Evolutionary conservation across 139 green algal species (phyloP), one percentile per base, ranked within the genome.

Genomic region (Zygnema circumcarinatum): DNA sequence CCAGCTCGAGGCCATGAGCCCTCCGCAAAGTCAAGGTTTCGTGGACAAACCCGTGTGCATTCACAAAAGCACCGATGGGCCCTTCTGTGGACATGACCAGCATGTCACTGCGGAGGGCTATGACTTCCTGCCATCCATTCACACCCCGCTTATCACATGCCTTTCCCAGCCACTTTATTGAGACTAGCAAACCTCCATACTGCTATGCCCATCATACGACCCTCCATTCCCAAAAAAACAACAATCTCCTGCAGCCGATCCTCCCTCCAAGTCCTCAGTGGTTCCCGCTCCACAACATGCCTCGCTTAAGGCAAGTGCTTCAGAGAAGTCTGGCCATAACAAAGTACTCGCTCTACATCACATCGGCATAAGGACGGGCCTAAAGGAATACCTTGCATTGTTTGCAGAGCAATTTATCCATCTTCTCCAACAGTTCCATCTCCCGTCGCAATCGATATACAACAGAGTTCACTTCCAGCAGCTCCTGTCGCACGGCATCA

Each of bases 21-120:
- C 85, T 69, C 2, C 56, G 25, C n/a, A 90, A 79, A 36, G 85
- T 90, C 29, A 90, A 36, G 32, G 79, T 90, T 79, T 90, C 85
- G 33, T 90, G 85, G 31, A 90, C 79, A 35, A 53, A 90, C 21
- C 85, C 85, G 38, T 89, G 36, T 2, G 85, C 38, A 73, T 90
- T 90, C 22, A 90, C 85, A 83, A 81, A 90, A 22, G 85, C 56
- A 2, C 41, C 40, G 1, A 90, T 88, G 25, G 52, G 81, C 22
- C 85, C 85, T 33, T 90, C 85, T 35, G 85, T 39, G 2, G 81
- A 89, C 85, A 90, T 90, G 25, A 83, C 36, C 35, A 88, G 22
- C 39, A 90, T 68, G 39, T 90, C 85, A 0, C 62, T 82, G 38
- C 67, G 62, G 31, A 79, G 0, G 33, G 85, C 85, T 35, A 90